phyloP scores from a whole-genome alignment of 352 stramenopile species.

The Pythium myriotylum region DNA sequence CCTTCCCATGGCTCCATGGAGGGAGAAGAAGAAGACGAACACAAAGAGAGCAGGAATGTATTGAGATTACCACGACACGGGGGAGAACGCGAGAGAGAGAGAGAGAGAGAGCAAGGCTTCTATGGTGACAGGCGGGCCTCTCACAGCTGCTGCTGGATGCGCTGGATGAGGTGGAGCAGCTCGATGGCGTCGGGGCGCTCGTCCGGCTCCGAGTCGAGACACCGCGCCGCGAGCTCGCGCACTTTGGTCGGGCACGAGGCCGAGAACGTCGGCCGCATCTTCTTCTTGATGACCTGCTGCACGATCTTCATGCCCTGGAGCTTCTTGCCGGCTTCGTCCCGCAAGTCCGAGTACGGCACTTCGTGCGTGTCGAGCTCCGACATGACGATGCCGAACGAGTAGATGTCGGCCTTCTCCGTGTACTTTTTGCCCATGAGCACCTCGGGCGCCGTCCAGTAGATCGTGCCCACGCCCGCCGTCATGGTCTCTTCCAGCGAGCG shows the following conservation, averaged over 20 bases:
- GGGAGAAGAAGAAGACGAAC: neutral
- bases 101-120: neutral
- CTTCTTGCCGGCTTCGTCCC: constrained; percentile 70
- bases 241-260: constrained; percentile 52
- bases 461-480: constrained; percentile 78
- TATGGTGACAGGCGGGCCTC: neutral
- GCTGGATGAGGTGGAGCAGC: constrained; percentile 62
- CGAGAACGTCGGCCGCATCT: constrained; percentile 64
- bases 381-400: constrained; percentile 16
- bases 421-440: constrained; percentile 84
- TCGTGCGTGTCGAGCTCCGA: constrained; percentile 29
- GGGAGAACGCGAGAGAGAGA: too few relatives aligned
- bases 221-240: constrained; percentile 59
- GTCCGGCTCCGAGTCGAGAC: constrained; percentile 68
- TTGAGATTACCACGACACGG: neutral
- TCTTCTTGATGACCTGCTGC: constrained; percentile 74
- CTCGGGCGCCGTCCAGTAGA: constrained; percentile 82
- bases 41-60: neutral
- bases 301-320: constrained; percentile 85
- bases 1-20: too few relatives aligned
- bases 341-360: constrained; percentile 82
- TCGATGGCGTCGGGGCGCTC: constrained; percentile 66
- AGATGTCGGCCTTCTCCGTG: constrained; percentile 41
- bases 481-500: constrained; percentile 81
- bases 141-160: constrained; percentile 27